These are phyloP conservation scores for Alternaria dauci DNA, from an alignment of 2,329 filamentous ascomycete species.

Conservation along the genomic window DNA sequence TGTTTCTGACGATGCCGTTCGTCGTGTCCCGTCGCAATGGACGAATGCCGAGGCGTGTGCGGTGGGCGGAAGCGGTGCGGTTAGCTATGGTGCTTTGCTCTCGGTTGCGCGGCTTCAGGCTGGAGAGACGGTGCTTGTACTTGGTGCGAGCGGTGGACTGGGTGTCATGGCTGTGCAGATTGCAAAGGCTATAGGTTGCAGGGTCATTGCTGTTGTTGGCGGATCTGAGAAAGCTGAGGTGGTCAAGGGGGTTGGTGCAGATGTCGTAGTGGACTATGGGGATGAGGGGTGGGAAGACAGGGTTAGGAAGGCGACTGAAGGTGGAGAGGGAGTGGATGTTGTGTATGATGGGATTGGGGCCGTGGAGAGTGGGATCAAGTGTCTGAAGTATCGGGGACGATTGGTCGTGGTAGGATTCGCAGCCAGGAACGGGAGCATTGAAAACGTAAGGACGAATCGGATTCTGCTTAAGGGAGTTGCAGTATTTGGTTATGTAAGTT, in stretches of 20 bases:
- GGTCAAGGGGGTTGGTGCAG: conserved; percentile 53
- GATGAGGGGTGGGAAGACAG: conserved; percentile 59
- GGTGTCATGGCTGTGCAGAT: conserved; percentile 66
- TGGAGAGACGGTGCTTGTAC: conserved; percentile 63
- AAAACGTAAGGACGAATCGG: conserved; percentile 44
- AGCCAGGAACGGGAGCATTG: conserved; percentile 62
- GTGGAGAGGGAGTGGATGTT: conserved; percentile 62
- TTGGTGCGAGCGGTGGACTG: conserved; percentile 64
- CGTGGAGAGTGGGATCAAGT: conserved; percentile 63
- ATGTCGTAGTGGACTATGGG: conserved; percentile 55
- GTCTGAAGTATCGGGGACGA: conserved; percentile 62
- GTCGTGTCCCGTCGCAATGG: conserved; percentile 58
- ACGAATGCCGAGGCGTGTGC: conserved; percentile 61
- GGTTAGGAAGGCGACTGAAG: conserved; percentile 58
- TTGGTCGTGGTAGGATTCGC: conserved; percentile 68
- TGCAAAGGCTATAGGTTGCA: conserved; percentile 62
- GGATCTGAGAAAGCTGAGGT: conserved; percentile 57
- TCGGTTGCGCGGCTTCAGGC: conserved; percentile 52
- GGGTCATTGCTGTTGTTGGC: conserved; percentile 63
- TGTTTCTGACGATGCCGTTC: conserved; percentile 52
- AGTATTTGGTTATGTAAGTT: conserved; percentile 38
- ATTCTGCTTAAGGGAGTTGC: conserved; percentile 35
- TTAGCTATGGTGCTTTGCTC: conserved; percentile 62
- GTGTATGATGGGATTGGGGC: conserved; percentile 67
- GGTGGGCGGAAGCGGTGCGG: conserved; percentile 62